phyloP scores from a whole-genome alignment of 805 yeast genomes.

The Phaffomyces opuntiae region DNA sequence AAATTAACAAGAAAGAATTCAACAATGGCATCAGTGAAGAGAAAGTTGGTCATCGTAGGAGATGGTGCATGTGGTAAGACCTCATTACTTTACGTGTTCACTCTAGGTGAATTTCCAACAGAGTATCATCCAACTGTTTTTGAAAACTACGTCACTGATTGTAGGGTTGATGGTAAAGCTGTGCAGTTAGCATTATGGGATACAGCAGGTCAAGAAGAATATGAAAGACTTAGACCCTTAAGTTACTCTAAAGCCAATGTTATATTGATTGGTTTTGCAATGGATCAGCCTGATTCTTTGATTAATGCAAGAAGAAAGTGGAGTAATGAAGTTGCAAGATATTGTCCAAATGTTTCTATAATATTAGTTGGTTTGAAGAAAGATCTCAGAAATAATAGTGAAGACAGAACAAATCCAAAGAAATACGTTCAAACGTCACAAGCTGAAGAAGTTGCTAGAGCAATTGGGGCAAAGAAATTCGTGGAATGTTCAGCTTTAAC shows the following conservation, averaged over 20 bases:
- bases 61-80: conserved; percentile 97
- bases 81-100: conserved; percentile 82
- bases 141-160: conserved; percentile 90
- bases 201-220: conserved; percentile 96
- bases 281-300: conserved; percentile 78
- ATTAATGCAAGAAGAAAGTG: conserved; percentile 80
- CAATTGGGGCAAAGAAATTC: conserved; percentile 77
- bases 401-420: conserved; percentile 27
- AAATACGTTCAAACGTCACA: conserved; percentile 44
- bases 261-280: conserved; percentile 77
- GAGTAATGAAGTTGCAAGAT: conserved; percentile 75
- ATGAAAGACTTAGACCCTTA: conserved; percentile 81
- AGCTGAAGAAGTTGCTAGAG: conserved; percentile 66
- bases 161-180: conserved; percentile 89
- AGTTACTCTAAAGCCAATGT: conserved; percentile 85
- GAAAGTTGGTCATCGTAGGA: conserved; percentile 86
- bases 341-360: conserved; percentile 76
- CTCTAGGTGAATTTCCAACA: conserved; percentile 87
- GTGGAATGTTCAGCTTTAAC: conserved; percentile 87
- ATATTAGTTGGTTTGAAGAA: conserved; percentile 79
- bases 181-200: conserved; percentile 90
- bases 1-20: not conserved
- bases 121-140: conserved; percentile 93
- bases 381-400: conserved; percentile 53
- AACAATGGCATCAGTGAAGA: conserved; percentile 31